phyloP scores from a whole-genome alignment of 495 filamentous ascomycete genomes.

The Neurospora sp. region DNA sequence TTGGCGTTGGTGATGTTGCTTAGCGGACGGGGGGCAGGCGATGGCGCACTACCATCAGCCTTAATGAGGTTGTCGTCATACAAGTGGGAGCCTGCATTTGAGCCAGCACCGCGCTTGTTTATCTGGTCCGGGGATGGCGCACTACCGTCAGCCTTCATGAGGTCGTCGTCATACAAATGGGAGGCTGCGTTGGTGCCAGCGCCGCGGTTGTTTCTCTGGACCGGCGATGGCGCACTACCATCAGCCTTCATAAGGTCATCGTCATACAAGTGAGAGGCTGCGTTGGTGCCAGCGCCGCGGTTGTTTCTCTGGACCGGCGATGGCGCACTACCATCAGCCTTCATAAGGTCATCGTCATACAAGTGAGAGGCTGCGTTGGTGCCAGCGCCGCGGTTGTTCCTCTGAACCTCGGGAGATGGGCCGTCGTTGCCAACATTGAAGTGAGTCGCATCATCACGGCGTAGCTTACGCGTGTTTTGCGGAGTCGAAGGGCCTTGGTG shows the following conservation, averaged over 20 bases:
- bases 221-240: conserved; percentile 44
- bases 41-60: conserved; percentile 35
- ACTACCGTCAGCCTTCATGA: conserved; percentile 54
- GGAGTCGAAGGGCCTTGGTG: conserved; percentile 27
- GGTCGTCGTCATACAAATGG: conserved; percentile 67
- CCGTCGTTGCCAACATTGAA: conserved; percentile 49
- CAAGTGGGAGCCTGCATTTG: conserved; percentile 55
- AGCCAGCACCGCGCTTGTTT: conserved; percentile 33
- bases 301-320: conserved; percentile 20
- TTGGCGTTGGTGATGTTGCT: conserved; percentile 55
- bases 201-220: conserved; percentile 27
- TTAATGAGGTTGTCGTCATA: conserved; percentile 66
- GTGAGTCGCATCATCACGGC: conserved; percentile 69
- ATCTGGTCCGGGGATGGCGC: conserved; percentile 34
- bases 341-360: conserved; percentile 27
- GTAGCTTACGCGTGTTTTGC: conserved; percentile 50
- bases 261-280: conserved; percentile 50
- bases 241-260: conserved; percentile 21
- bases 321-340: conserved; percentile 44
- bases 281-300: conserved; percentile 46
- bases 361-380: conserved; percentile 57
- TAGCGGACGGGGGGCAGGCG: conserved; percentile 29
- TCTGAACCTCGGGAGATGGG: conserved; percentile 36
- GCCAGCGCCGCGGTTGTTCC: conserved; percentile 31
- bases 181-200: conserved; percentile 46